These are phyloP conservation scores for Flaveria floridana DNA, from an alignment of 140 eudicot species.

Conservation along the genomic window DNA sequence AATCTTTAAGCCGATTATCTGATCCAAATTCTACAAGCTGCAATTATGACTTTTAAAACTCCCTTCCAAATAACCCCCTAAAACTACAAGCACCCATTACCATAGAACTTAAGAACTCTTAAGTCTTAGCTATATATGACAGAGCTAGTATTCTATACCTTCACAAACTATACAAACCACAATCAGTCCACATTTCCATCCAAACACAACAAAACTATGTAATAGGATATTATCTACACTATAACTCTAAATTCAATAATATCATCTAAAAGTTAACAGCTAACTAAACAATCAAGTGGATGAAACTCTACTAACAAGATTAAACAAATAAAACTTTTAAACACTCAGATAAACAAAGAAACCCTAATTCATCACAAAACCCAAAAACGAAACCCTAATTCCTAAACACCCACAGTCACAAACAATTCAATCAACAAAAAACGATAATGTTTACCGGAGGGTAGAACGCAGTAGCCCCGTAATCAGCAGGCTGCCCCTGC, in stretches of 20 bases:
- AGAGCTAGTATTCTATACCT: no score
- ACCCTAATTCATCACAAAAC: background rate
- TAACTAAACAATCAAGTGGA: background rate
- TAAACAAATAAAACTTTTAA: no score
- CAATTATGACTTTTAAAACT: background rate
- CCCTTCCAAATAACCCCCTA: background rate
- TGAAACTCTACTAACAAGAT: no score
- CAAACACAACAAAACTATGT: background rate
- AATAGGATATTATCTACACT: background rate
- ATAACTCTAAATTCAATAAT: background rate
- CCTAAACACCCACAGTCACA: background rate
- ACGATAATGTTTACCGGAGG: constrained; percentile 25
- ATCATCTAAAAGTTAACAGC: background rate
- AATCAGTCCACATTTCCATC: constrained; percentile 6
- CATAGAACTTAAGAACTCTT: no score
- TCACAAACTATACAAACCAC: background rate
- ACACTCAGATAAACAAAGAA: background rate
- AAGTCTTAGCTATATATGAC: no score
- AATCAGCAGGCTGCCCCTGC: constrained; percentile 26
- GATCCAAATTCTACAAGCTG: background rate
- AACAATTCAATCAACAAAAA: background rate
- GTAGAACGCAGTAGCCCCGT: background rate
- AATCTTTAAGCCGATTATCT: background rate
- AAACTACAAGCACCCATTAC: background rate
- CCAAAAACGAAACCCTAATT: background rate